Evolutionary conservation across 1,139 yeast species (phyloP).

Genomic region (Magnusiomyces suaveolens): DNA sequence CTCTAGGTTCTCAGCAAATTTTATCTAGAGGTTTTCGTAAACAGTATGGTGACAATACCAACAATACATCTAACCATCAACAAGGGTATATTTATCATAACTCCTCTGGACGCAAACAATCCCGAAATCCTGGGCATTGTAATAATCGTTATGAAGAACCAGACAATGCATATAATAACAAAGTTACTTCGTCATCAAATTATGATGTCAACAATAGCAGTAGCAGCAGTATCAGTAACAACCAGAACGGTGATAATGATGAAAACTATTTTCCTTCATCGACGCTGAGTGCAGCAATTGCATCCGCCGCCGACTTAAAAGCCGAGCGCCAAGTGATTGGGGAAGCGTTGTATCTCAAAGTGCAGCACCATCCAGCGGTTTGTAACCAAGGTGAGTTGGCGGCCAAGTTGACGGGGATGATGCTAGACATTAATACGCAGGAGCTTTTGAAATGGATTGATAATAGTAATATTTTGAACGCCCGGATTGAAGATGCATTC

Average conservation of each 20-base stretch:
- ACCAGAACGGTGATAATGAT: background rate
- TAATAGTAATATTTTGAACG: constrained; percentile 63
- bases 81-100: background rate
- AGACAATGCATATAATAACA: background rate
- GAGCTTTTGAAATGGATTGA: constrained; percentile 79
- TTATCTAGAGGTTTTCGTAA: background rate
- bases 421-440: constrained; percentile 78
- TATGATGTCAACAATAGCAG: background rate
- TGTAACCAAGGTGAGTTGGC: constrained; percentile 80
- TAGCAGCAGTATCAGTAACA: background rate
- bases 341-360: constrained; percentile 85
- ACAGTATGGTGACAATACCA: background rate
- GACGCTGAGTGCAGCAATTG: constrained; percentile 3
- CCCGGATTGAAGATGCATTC: constrained; percentile 82
- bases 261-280: background rate
- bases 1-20: background rate
- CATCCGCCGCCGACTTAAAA: constrained; percentile 30
- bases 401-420: constrained; percentile 92
- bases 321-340: constrained; percentile 89
- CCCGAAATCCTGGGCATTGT: no score
- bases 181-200: no score
- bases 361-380: constrained; percentile 65
- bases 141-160: background rate
- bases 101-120: no score
- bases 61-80: background rate